These are phyloP conservation scores for Geosmithia flava DNA, from an alignment of 2,329 filamentous ascomycete genomes.

Conservation along the genomic window DNA sequence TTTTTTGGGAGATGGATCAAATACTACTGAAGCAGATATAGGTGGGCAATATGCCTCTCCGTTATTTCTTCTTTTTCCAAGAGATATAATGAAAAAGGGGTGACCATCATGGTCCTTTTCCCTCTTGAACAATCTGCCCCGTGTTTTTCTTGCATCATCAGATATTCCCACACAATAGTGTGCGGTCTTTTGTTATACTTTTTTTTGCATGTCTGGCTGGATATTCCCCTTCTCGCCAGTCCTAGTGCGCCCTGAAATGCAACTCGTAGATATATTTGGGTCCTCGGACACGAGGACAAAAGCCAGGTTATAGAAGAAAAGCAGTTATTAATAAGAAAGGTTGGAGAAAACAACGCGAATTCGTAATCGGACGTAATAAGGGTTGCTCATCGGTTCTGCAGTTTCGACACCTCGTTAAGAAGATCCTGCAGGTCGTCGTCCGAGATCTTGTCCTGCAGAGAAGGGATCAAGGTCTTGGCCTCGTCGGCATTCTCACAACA, in stretches of 20 bases:
- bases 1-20: background rate
- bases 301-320: background rate
- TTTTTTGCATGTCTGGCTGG: background rate
- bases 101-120: background rate
- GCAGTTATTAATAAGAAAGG: background rate
- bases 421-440: slow-evolving; percentile 82
- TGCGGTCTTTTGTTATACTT: background rate
- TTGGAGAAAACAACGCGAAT: background rate
- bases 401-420: slow-evolving; percentile 81
- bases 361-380: background rate
- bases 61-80: background rate
- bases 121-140: background rate
- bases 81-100: background rate
- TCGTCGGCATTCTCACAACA: slow-evolving; percentile 91
- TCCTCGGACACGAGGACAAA: background rate
- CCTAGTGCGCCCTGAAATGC: background rate
- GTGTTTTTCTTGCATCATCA: background rate
- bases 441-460: slow-evolving; percentile 73
- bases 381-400: slow-evolving; percentile 27
- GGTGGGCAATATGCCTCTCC: background rate
- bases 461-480: slow-evolving; percentile 91
- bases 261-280: background rate
- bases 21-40: background rate
- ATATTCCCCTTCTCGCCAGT: too few species aligned
- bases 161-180: background rate